A percentile compares a stretch with the other conserved stretches of the same genome.
Conservation (phyloP, 768 basidiomycete species). For the Trichaptum fuscoviolaceum region DNA sequence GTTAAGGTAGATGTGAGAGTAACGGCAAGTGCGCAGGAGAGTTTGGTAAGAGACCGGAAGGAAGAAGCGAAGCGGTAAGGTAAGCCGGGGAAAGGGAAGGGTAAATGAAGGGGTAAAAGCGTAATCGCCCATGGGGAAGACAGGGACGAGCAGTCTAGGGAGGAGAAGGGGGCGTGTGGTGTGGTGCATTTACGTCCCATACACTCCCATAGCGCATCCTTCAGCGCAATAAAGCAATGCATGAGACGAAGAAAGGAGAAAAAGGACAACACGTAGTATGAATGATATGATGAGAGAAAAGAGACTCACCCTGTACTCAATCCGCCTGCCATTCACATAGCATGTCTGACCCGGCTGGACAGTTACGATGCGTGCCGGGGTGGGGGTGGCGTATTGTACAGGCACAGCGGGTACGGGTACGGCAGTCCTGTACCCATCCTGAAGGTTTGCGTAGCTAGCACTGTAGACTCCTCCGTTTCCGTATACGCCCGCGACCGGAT, state of each 20-base stretch:
- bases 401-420: neutral
- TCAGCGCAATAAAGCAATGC: neutral
- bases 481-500: neutral
- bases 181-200: neutral
- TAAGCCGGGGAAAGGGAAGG: neutral
- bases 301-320: neutral
- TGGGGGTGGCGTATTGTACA: neutral
- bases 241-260: neutral
- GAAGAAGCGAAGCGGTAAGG: neutral
- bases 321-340: neutral
- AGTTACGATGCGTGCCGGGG: neutral
- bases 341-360: neutral
- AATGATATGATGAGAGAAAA: neutral
- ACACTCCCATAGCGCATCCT: neutral
- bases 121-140: neutral
- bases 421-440: neutral
- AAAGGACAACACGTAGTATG: neutral
- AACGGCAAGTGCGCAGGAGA: neutral
- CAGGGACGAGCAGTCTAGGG: neutral
- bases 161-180: neutral
- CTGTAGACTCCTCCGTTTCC: neutral
- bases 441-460: neutral
- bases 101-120: slow-evolving; percentile 1
- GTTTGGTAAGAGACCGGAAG: neutral
- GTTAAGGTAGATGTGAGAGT: neutral